Evolutionary conservation across 768 basidiomycete genomes (phyloP), one percentile per base, ranked within the genome.

Genomic region (Russula olivacea): DNA sequence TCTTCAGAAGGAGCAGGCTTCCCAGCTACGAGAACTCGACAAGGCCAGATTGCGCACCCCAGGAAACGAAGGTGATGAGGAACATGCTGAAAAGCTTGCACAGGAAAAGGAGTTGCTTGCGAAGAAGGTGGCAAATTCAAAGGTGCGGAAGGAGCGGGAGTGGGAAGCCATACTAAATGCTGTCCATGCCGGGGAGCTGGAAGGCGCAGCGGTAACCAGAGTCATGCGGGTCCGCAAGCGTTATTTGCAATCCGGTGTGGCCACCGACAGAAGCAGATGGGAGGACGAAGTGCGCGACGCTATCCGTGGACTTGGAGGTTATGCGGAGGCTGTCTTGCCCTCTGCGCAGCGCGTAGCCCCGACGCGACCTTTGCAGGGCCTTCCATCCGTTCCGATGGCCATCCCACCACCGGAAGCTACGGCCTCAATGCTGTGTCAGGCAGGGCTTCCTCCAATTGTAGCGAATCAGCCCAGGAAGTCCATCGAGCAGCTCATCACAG

Each of bases 121-220:
- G 2, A 79, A 78, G 70, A 91, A 87, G 73, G 87, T 83, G 4
- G 82, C 83, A 25, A 85, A 86, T 61, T 83, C 84, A 0, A 80
- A 79, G 48, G 69, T 71, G 11, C 79, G 81, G 59, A 79, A 87
- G 63, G 86, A 88, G 71, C 75, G 74, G 38, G 85, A 84, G 61
- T 93, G 90, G 90, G 79, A 81, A 2, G 73, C 70, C 3, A 73
- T 93, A 56, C 72, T 93, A 8, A 63, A 68, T 40, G 76, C 74
- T 19, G 73, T 88, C 47, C 81, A 88, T 74, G 81, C 86, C 3
- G 79, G 74, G 1, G 74, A 81, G 8, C 67, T 86, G 57, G 75
- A 78, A 38, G 77, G 80, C 8, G 75, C 81, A 30, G 75, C 78
- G 21, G 76, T 75, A 2, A 70, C 80, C 61, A 81, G 85, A 30